A percentile compares a stretch with the other conserved stretches of the same genome.
Conservation (phyloP, 306 rosid genomes). For the Mimosa bimucronata region DNA sequence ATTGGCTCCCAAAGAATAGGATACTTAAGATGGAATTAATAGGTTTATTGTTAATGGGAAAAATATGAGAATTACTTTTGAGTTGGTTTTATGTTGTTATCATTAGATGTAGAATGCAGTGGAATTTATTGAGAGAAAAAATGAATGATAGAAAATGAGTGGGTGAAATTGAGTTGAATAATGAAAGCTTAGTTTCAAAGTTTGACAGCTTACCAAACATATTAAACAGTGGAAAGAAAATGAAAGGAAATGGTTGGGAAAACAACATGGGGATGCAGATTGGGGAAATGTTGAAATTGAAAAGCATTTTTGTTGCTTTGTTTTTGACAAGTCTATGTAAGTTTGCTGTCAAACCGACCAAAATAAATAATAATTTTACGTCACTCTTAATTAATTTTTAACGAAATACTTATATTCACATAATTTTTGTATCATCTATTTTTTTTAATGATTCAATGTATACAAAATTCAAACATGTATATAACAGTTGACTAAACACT, state of each 20-base stretch:
- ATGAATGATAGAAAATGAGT: background rate
- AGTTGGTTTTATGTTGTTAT: background rate
- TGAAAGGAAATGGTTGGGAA: slow-evolving; percentile 7
- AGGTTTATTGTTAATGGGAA: background rate
- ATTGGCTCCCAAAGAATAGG: background rate
- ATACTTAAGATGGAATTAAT: background rate
- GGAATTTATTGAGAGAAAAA: background rate
- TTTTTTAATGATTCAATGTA: too few relatives aligned
- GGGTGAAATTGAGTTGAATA: slow-evolving; percentile 3
- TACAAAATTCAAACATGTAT: too few relatives aligned
- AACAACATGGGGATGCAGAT: background rate
- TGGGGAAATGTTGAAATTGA: background rate
- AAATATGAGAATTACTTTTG: background rate
- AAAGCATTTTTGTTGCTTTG: background rate
- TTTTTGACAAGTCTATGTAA: background rate
- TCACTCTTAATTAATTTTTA: too few relatives aligned
- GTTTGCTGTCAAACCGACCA: background rate
- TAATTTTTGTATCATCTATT: background rate
- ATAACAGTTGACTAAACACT: too few relatives aligned
- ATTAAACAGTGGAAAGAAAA: background rate
- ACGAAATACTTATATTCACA: too few relatives aligned
- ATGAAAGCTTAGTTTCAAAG: background rate
- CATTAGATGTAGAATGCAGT: background rate
- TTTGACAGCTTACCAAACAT: slow-evolving; percentile 18
- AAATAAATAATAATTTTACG: background rate